phyloP scores from a whole-genome alignment of 2,329 filamentous ascomycete species.

The Talaromyces albobiverticillius region DNA sequence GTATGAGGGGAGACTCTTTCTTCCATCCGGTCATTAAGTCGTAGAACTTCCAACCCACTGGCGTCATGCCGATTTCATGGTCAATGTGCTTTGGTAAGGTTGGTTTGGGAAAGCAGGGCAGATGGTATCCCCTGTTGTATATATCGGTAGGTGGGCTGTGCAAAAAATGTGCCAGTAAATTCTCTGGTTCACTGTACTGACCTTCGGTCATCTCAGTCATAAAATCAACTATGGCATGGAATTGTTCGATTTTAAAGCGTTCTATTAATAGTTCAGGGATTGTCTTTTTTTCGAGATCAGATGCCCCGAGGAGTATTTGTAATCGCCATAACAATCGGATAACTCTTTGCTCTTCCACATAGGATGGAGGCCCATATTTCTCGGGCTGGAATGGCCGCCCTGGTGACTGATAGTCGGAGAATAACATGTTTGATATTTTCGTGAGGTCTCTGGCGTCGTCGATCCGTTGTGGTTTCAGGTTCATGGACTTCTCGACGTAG shows the following conservation, averaged over 20 bases:
- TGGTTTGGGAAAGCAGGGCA: background rate
- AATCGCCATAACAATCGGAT: constrained; percentile 3
- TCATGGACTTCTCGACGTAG: background rate
- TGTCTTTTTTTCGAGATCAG: background rate
- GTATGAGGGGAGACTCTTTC: background rate
- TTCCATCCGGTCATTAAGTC: background rate
- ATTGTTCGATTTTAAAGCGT: background rate
- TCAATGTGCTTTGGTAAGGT: no score
- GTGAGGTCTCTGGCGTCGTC: background rate
- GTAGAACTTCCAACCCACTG: background rate
- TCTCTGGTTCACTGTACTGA: background rate
- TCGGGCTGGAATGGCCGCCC: constrained; percentile 5
- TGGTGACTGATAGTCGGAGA: background rate
- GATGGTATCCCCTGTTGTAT: background rate
- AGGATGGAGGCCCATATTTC: constrained; percentile 3
- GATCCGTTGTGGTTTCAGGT: background rate
- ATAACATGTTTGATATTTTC: background rate
- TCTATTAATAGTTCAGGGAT: background rate
- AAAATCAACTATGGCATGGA: background rate
- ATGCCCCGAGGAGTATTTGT: constrained; percentile 3
- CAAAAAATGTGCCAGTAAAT: background rate
- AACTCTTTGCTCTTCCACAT: constrained; percentile 5
- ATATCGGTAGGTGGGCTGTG: background rate
- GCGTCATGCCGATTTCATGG: background rate
- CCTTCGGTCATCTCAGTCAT: background rate